Conservation (phyloP, 768 basidiomycete genomes). For the Grammothele lineata region DNA sequence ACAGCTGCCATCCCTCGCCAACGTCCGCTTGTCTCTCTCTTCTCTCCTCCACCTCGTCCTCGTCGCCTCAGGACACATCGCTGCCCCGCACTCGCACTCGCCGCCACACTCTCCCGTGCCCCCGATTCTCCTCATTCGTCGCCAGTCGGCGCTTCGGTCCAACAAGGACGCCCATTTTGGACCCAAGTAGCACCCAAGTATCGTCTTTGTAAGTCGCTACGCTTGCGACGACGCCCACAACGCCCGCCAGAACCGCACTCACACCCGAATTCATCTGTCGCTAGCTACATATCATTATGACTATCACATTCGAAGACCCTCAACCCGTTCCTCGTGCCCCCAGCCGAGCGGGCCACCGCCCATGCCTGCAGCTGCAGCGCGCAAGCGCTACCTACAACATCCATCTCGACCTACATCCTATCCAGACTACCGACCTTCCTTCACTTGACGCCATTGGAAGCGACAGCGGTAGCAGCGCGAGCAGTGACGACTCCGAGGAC, state of each 20-base stretch:
- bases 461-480: not conserved
- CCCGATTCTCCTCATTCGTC: too few relatives aligned
- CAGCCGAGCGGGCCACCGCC: conserved; percentile 9
- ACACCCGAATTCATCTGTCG: too few relatives aligned
- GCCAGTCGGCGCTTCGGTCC: too few relatives aligned
- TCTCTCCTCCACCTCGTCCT: not conserved
- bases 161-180: too few relatives aligned
- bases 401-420: conserved; percentile 3
- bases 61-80: too few relatives aligned
- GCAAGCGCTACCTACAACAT: conserved; percentile 1
- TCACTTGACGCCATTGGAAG: not conserved
- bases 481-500: conserved; percentile 3
- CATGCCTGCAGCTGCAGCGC: conserved; percentile 6
- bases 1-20: not conserved
- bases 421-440: not conserved
- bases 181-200: too few relatives aligned
- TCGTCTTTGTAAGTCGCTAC: too few relatives aligned
- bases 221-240: too few relatives aligned
- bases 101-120: too few relatives aligned
- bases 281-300: too few relatives aligned
- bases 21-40: not conserved
- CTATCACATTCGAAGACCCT: too few relatives aligned
- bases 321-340: conserved; percentile 3
- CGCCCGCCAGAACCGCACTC: too few relatives aligned
- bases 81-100: not conserved